phyloP scores from a whole-genome alignment of 768 basidiomycete genomes.

The Mycena vulgaris region DNA sequence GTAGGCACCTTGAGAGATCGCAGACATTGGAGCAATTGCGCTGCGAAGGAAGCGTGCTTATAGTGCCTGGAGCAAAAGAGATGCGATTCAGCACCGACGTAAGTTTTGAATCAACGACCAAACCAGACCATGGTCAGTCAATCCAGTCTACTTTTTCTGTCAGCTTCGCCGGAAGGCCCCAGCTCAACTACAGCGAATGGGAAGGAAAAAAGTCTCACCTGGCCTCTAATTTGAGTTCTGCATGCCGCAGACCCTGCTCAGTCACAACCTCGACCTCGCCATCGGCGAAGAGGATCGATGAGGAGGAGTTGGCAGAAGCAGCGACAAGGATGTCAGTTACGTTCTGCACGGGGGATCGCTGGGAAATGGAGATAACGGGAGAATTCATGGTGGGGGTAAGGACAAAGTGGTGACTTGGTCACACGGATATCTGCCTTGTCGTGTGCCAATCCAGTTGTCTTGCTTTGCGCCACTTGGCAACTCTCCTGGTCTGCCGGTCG shows the following conservation, averaged over 20 bases:
- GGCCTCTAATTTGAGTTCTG: slow-evolving; percentile 69
- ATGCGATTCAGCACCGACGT: slow-evolving; percentile 38
- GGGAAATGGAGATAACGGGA: slow-evolving; percentile 24
- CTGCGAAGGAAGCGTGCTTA: slow-evolving; percentile 70
- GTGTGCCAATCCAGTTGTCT: background rate
- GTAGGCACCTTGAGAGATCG: slow-evolving; percentile 68
- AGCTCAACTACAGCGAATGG: slow-evolving; percentile 48
- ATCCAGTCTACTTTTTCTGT: slow-evolving; percentile 49
- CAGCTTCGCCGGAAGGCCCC: slow-evolving; percentile 53
- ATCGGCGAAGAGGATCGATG: slow-evolving; percentile 40
- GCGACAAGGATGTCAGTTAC: slow-evolving; percentile 29
- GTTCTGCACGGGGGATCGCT: slow-evolving; percentile 5
- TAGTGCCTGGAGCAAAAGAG: slow-evolving; percentile 67
- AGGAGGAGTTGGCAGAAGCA: slow-evolving; percentile 37
- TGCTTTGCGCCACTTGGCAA: too few relatives aligned
- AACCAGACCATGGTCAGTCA: slow-evolving; percentile 57
- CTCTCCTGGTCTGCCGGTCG: too few relatives aligned
- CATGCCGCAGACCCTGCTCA: slow-evolving; percentile 75
- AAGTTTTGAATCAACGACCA: slow-evolving; percentile 41
- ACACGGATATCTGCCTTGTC: too few relatives aligned
- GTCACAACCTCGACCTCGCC: slow-evolving; percentile 59
- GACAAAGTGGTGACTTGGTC: background rate
- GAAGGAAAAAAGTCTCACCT: slow-evolving; percentile 69
- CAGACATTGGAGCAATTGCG: slow-evolving; percentile 70
- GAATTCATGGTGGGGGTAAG: slow-evolving; percentile 21